Evolutionary conservation across 179 eudicot genomes (phyloP).

Genomic region (Silene vulgaris): DNA sequence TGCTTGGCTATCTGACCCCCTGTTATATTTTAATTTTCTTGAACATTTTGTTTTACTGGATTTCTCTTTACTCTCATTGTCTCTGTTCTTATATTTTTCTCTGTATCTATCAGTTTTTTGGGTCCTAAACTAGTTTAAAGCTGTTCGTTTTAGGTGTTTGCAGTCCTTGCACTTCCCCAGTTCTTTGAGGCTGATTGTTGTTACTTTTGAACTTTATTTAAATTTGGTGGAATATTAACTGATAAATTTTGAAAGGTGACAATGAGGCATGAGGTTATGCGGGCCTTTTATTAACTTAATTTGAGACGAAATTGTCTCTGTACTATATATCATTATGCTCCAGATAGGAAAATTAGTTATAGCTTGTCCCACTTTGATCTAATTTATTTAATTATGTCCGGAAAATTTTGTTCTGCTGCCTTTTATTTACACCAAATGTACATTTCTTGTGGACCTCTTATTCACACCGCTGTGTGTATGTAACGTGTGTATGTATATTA

Average conservation of each 20-base stretch:
- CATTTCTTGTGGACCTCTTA: neutral
- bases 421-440: neutral
- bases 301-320: neutral
- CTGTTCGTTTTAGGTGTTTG: neutral
- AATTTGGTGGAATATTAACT: neutral
- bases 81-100: neutral
- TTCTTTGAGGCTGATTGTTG: neutral
- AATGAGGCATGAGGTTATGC: neutral
- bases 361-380: neutral
- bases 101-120: neutral
- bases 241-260: conserved; percentile 4
- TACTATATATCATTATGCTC: neutral
- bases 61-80: neutral
- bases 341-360: neutral
- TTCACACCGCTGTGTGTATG: neutral
- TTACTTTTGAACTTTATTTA: neutral
- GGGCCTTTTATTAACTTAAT: neutral
- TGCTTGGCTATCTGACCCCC: neutral
- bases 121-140: neutral
- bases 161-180: too few species aligned
- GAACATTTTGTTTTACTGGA: neutral
- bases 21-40: conserved; percentile 8
- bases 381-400: too few species aligned
- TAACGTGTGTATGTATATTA: too few species aligned
- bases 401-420: neutral